Percentiles rank a stretch among this genome's conserved stretches.
Evolutionary conservation across 805 yeast species (phyloP).

Genomic region (Cyberlindnera lachancei): DNA sequence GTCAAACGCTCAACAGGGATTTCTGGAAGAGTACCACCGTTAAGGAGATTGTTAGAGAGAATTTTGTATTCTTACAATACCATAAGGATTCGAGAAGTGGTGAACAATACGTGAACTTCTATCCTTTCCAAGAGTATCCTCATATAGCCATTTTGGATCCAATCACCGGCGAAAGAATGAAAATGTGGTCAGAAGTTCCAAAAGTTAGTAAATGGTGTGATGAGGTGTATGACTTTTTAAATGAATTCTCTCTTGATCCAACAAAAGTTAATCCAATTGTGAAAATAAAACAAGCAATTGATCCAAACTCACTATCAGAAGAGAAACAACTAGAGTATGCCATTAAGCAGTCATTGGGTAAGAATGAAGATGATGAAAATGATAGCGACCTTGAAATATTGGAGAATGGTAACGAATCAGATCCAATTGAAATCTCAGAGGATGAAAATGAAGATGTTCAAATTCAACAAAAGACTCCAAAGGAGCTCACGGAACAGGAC

Average conservation of each 20-base stretch:
- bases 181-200: slow-evolving; percentile 71
- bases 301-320: slow-evolving; percentile 62
- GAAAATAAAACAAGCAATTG: slow-evolving; percentile 49
- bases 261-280: slow-evolving; percentile 59
- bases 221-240: slow-evolving; percentile 65
- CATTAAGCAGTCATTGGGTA: slow-evolving; percentile 53
- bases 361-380: slow-evolving; percentile 16
- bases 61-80: slow-evolving; percentile 82
- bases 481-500: slow-evolving; percentile 31
- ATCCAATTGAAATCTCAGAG: slow-evolving; percentile 21
- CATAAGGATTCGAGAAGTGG: slow-evolving; percentile 75
- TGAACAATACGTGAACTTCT: slow-evolving; percentile 59
- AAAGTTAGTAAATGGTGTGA: slow-evolving; percentile 49
- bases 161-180: slow-evolving; percentile 85
- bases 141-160: slow-evolving; percentile 93
- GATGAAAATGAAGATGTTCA: slow-evolving; percentile 6
- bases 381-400: slow-evolving; percentile 17
- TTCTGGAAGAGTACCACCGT: slow-evolving; percentile 73
- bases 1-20: slow-evolving; percentile 88
- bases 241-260: slow-evolving; percentile 56
- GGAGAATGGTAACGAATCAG: slow-evolving; percentile 9
- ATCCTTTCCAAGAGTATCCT: slow-evolving; percentile 66
- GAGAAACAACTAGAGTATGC: slow-evolving; percentile 82
- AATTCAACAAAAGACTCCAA: slow-evolving; percentile 2
- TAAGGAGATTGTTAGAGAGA: slow-evolving; percentile 53